Base-by-base conservation (phyloP, 73 alveolate genomes). In the Paramecium octaurelia region DNA sequence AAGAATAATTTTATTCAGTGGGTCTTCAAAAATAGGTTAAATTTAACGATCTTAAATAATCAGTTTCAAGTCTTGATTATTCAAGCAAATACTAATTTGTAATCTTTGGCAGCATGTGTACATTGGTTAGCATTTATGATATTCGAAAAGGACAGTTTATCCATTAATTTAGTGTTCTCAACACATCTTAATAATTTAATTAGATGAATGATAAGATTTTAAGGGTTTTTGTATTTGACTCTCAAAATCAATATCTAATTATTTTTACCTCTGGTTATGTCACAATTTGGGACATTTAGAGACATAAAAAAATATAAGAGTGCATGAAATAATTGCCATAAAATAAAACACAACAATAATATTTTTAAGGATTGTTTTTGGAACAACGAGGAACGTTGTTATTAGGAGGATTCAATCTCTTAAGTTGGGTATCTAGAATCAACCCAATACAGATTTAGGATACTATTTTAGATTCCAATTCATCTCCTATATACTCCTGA, bases 401-500 rank as follows among this genome's bases (percentile, higher is more conserved):
- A 34, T 31, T 64, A 31, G 84, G 84, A 64, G 84, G 84, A 64
- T 64, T 31, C 27, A 64, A 64, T 64, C 27, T 64, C 4, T 64
- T 27, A 64, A 64, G 84, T 64, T 64, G 84, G 84, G 11, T 34
- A 64, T 64, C 84, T 64, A 64, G 31, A 34, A 64, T 64, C 8
- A 64, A 64, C 24, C 84, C 84, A 6, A 64, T 64, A 3, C 11
- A 64, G 29, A 31, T 64, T 11, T 64, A 24, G 20, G 84, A 64
- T 64, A 64, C 24, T 64, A 31, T 31, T 23, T 12, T 64, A 64
- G 84, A 64, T 64, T 64, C 84, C 1, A 64, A 64, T 23, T 64
- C 84, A 64, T 64, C 84, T 64, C 84, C 84, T 64, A 34, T 64
- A 8, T 64, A 64, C 46, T 31, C 84, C 6, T 64, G 84, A 64